These are phyloP conservation scores for Oryza longistaminata DNA, from an alignment of 176 grass and related monocot genomes.

Conservation along the genomic window DNA sequence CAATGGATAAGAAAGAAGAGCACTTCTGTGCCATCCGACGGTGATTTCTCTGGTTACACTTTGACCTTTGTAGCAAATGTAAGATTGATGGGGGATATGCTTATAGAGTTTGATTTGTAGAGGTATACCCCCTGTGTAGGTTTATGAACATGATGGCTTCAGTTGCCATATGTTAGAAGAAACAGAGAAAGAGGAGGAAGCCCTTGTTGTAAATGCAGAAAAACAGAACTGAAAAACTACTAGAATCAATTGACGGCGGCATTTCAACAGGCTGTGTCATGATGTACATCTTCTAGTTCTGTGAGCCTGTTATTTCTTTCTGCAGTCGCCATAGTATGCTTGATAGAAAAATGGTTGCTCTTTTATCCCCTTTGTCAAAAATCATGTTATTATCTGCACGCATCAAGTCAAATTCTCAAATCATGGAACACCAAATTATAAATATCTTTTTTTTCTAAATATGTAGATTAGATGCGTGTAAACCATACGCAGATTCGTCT, in stretches of 20 bases:
- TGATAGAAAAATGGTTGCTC: background rate
- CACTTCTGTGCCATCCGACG: background rate
- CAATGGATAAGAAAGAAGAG: constrained; percentile 15
- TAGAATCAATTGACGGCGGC: constrained; percentile 45
- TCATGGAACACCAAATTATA: no score
- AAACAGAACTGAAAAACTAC: constrained; percentile 36
- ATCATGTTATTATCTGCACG: background rate
- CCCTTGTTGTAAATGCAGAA: constrained; percentile 52
- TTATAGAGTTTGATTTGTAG: constrained; percentile 42
- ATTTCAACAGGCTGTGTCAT: constrained; percentile 10
- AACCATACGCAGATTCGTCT: no score
- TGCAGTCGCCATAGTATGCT: background rate
- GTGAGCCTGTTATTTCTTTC: background rate
- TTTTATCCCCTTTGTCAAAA: background rate
- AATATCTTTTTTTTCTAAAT: no score
- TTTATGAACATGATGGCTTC: constrained; percentile 7
- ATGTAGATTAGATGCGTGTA: no score
- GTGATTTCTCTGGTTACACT: background rate
- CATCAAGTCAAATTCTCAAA: background rate
- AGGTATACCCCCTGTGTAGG: constrained; percentile 34
- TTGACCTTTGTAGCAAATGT: constrained; percentile 41
- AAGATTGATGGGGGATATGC: constrained; percentile 45
- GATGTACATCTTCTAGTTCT: background rate
- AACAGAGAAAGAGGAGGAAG: background rate
- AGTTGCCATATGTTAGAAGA: constrained; percentile 35